Conservation (phyloP, 768 basidiomycete genomes). For the Lactarius sanguifluus region DNA sequence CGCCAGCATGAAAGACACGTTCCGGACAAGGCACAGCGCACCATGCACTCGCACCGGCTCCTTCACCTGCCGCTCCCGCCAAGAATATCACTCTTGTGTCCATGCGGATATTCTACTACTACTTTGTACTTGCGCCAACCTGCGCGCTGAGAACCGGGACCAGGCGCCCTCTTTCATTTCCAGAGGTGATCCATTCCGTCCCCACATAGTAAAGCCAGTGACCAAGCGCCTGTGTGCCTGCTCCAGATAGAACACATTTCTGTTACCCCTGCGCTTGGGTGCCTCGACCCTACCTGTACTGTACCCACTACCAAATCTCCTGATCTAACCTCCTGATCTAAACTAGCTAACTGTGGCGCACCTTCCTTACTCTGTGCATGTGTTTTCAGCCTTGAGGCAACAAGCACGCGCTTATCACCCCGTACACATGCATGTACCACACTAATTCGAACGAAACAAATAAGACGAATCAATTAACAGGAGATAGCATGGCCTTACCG, state of each 20-base stretch:
- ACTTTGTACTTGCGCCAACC: background rate
- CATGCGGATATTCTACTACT: background rate
- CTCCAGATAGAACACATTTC: slow-evolving; percentile 4
- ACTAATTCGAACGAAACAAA: background rate
- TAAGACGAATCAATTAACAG: background rate
- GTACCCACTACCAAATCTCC: slow-evolving; percentile 1
- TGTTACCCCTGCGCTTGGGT: slow-evolving; percentile 3
- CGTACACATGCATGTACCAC: slow-evolving; percentile 1
- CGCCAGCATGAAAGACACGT: background rate
- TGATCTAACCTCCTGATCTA: slow-evolving; percentile 8
- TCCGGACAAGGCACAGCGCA: background rate
- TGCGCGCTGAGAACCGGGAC: background rate
- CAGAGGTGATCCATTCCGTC: slow-evolving; percentile 5
- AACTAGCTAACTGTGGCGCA: slow-evolving; percentile 6
- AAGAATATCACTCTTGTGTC: background rate
- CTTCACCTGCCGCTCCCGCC: background rate
- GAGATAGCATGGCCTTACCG: background rate
- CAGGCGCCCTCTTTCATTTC: slow-evolving; percentile 1
- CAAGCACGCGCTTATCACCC: slow-evolving; percentile 6
- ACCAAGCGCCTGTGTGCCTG: background rate
- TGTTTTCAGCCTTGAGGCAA: slow-evolving; percentile 4
- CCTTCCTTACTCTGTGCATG: background rate
- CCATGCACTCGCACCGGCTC: background rate
- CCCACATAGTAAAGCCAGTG: background rate
- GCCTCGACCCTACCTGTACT: background rate